Base-by-base conservation (phyloP, 2,329 filamentous ascomycete species). In the Penicillium sumatraense region DNA sequence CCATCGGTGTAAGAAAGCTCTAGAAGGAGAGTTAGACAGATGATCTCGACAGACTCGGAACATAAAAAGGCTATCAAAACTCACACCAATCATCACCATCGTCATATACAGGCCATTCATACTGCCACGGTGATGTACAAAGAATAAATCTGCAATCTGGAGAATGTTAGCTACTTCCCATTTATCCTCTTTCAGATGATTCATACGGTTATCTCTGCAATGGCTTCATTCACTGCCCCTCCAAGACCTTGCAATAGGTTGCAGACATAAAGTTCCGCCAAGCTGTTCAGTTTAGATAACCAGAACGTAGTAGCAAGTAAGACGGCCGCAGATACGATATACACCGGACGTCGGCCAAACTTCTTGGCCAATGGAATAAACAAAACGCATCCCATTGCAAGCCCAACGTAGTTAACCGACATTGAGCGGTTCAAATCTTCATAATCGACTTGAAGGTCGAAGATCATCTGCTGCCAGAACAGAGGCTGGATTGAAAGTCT, bases 71-170 rank as follows among this genome's bases (percentile, higher is more conserved):
- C 62, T n/a, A n/a, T 1, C 61, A 3, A 76, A 54, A 53, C 72
- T 69, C 27, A 74, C 72, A 18, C 73, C 69, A 54, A 71, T 63
- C 61, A 68, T 73, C 20, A 72, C 65, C 35, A 75, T 71, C 55
- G 70, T 75, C 60, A 82, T 70, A 55, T 82, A 84, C 6, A 80
- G 71, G 1, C 70, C 73, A 59, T 83, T 84, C 77, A 81, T 80
- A 2, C 73, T 70, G 0, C 77, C 80, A n/a, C 77, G 73, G 46
- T 82, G 74, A 54, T 82, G 79, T 5, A 81, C 72, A 54, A 81
- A 82, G 64, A 80, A 82, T 14, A 82, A 54, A 59, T 82, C 80
- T 11, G 74, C 71, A 53, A 81, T 70, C 70, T 73, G 40, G 24
- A 27, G 5, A 29, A 46, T 13, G 31, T 50, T 14, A 49, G 46